Evolutionary conservation across 164 flowering plant species (phyloP).

Genomic region (Chimonanthus salicifolius): DNA sequence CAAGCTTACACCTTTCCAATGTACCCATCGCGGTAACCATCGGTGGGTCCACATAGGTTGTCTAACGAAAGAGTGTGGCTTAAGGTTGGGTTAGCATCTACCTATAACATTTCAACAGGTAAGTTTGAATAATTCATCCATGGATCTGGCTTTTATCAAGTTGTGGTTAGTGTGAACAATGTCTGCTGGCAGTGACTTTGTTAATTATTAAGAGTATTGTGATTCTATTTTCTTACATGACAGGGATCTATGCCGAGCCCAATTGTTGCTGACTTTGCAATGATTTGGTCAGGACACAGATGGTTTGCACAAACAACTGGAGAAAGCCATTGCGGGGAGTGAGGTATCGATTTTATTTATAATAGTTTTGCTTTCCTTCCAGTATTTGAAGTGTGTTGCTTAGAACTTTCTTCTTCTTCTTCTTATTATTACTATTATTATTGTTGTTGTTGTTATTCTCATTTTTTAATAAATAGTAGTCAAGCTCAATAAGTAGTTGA

Average conservation of each 20-base stretch:
- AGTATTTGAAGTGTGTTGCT: not conserved
- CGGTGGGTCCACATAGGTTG: too few species aligned
- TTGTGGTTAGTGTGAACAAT: too few species aligned
- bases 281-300: constrained; percentile 84
- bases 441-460: not conserved
- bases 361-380: not conserved
- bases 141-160: too few species aligned
- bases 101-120: too few species aligned
- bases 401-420: not conserved
- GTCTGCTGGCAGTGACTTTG: not conserved
- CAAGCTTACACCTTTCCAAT: too few species aligned
- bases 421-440: not conserved
- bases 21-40: too few species aligned
- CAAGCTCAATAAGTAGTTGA: too few species aligned
- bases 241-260: constrained; percentile 55
- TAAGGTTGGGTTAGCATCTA: too few species aligned
- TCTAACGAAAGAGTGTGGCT: too few species aligned
- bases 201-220: constrained; percentile 32
- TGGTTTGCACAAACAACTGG: constrained; percentile 68
- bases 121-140: too few species aligned
- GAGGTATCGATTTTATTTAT: constrained; percentile 45
- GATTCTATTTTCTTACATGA: constrained; percentile 47
- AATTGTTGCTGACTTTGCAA: constrained; percentile 81
- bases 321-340: constrained; percentile 61
- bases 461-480: not conserved